Evolutionary conservation across 257 asterid genomes (phyloP), one percentile per base, ranked within the genome.

Genomic region (Plantago major): DNA sequence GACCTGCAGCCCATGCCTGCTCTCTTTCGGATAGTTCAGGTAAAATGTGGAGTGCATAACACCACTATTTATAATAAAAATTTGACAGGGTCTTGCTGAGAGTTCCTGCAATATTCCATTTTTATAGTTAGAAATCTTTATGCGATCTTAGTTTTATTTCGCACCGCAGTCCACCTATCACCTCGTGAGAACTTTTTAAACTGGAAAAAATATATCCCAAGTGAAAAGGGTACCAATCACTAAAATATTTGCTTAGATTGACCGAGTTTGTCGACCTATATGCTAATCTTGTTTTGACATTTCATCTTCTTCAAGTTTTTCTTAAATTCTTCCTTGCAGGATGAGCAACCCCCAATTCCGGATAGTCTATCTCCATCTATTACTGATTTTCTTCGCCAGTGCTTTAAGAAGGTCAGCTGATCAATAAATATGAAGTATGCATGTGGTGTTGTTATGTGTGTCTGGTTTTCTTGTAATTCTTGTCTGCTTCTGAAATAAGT

Each of bases 1-100:
- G 96, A 93, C 79, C 88, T 89, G 73, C 96, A 89, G 88, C 99
- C 99, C 37, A 93, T 93, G 99, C 96, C 96, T 43, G 99, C 99
- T 58, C 95, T 93, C 72, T 93, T 81, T 79, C 83, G 99, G 67
- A 93, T 93, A 64, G 99, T 93, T 55, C 96, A 87, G 97, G 99
- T 92, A 68, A 57, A 13, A 54, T 75, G 67, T 64, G 60, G 64
- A 71, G 65, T 37, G 37, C 55, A 10, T 62, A 58, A 33, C 54
- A 22, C 7, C 42, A 55, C 16, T 22, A 33, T 33, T 33, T 33
- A 7, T 33, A 7, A 33, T 2, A 7, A 33, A 33, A 33, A 1
- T 33, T 33, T 33, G 8, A 33, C 6, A 50, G 48, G 60, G 16
- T 46, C 50, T 63, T 42, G 58, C 61, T 56, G 43, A 48, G 58